Evolutionary conservation across 129 eudicot species (phyloP).

Genomic region (Chrysanthemum lavandulifolium): DNA sequence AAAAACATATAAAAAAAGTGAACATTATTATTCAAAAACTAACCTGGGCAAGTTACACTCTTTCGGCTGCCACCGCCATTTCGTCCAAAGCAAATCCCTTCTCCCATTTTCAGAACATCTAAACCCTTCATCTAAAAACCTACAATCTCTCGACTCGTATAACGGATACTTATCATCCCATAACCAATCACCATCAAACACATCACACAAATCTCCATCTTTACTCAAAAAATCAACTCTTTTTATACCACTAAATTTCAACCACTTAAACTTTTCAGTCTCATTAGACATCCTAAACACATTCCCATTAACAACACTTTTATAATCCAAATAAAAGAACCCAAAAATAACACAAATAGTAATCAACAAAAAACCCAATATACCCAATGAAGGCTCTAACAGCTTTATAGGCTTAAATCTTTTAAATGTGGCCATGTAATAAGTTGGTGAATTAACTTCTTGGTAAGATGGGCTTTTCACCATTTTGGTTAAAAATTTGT

Average conservation of each 20-base stretch:
- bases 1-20: not conserved
- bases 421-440: slow-evolving; percentile 22
- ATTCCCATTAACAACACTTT: slow-evolving; percentile 46
- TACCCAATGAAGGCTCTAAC: slow-evolving; percentile 72
- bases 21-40: slow-evolving; percentile 24
- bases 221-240: slow-evolving; percentile 71
- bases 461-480: slow-evolving; percentile 45
- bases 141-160: slow-evolving; percentile 75
- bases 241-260: slow-evolving; percentile 32
- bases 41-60: slow-evolving; percentile 92
- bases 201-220: slow-evolving; percentile 62
- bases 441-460: slow-evolving; percentile 26
- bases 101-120: slow-evolving; percentile 90
- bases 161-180: slow-evolving; percentile 96
- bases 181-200: slow-evolving; percentile 97
- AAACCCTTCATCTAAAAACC: slow-evolving; percentile 86
- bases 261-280: slow-evolving; percentile 53
- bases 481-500: slow-evolving; percentile 27
- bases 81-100: slow-evolving; percentile 69
- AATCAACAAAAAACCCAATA: slow-evolving; percentile 49
- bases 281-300: slow-evolving; percentile 29
- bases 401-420: slow-evolving; percentile 54
- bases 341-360: slow-evolving; percentile 48
- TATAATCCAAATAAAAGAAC: slow-evolving; percentile 75
- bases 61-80: slow-evolving; percentile 98